Conservation (phyloP, 2,329 filamentous ascomycete genomes). For the Corniculantispora saksenae region DNA sequence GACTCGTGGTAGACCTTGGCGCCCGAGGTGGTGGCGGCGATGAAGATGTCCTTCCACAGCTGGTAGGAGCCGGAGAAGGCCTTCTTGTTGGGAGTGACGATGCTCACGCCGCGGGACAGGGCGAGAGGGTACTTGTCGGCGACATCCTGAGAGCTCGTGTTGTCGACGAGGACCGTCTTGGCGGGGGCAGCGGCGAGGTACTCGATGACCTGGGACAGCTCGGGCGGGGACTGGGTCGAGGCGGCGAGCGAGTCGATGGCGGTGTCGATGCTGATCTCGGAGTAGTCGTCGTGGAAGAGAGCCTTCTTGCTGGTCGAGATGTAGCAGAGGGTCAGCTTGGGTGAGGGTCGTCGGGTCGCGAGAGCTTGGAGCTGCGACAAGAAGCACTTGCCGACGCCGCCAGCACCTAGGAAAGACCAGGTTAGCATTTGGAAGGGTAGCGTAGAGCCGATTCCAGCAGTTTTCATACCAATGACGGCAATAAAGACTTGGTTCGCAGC, state of each 20-base stretch:
- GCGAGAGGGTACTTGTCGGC: constrained; percentile 82
- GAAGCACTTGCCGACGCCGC: constrained; percentile 91
- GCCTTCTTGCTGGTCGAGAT: constrained; percentile 84
- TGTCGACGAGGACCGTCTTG: constrained; percentile 86
- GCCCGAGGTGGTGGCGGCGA: constrained; percentile 66
- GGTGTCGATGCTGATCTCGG: constrained; percentile 62
- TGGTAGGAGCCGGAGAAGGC: constrained; percentile 81
- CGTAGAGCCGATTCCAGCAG: too few species aligned
- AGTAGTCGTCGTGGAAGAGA: constrained; percentile 73
- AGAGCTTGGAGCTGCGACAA: constrained; percentile 76
- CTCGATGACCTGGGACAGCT: constrained; percentile 69
- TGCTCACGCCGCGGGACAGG: constrained; percentile 77
- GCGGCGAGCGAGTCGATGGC: constrained; percentile 63
- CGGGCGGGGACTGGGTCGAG: constrained; percentile 65
- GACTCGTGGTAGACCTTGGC: constrained; percentile 94
- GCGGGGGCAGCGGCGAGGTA: constrained; percentile 78
- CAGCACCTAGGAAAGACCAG: constrained; percentile 63
- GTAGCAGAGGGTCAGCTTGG: constrained; percentile 77
- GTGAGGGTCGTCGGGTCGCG: constrained; percentile 64
- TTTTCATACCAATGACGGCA: constrained; percentile 57
- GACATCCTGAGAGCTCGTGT: constrained; percentile 87
- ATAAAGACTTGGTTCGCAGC: constrained; percentile 50
- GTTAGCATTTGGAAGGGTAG: too few species aligned
- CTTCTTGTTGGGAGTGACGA: constrained; percentile 98
- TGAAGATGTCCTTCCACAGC: constrained; percentile 87